Evolutionary conservation across 257 asterid species (phyloP).

Genomic region (Solanum chiquidenum): DNA sequence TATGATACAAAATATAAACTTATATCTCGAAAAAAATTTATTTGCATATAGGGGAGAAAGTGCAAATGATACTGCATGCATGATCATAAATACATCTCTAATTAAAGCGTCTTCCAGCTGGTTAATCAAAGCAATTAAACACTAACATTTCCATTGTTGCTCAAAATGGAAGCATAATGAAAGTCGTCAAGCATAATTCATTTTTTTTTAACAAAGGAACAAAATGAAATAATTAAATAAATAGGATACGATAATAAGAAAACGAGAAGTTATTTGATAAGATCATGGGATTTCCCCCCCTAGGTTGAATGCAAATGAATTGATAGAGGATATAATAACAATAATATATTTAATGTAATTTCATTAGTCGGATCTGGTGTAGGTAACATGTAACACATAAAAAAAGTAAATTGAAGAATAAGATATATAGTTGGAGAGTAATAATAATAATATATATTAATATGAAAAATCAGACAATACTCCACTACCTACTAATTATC

Average conservation of each 20-base stretch:
- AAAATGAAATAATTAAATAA: not conserved
- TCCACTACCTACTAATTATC: no score
- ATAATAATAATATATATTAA: no score
- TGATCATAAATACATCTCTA: not conserved
- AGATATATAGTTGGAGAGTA: not conserved
- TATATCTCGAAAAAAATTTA: not conserved
- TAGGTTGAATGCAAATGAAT: no score
- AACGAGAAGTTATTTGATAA: no score
- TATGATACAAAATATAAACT: not conserved
- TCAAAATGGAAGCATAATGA: not conserved
- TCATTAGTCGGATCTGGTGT: accelerated
- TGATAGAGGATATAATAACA: not conserved
- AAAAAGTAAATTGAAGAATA: not conserved
- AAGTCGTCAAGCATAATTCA: not conserved
- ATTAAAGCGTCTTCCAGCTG: not conserved
- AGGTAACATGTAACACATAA: not conserved
- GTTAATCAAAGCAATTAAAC: not conserved
- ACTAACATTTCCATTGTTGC: not conserved
- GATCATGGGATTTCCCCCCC: no score
- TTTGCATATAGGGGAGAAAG: not conserved
- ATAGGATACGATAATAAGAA: not conserved
- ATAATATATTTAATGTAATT: no score
- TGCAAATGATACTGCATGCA: not conserved
- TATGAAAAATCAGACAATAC: no score
- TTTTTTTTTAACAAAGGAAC: not conserved